phyloP scores from a whole-genome alignment of 768 basidiomycete species.

The Leccinum arenicola region DNA sequence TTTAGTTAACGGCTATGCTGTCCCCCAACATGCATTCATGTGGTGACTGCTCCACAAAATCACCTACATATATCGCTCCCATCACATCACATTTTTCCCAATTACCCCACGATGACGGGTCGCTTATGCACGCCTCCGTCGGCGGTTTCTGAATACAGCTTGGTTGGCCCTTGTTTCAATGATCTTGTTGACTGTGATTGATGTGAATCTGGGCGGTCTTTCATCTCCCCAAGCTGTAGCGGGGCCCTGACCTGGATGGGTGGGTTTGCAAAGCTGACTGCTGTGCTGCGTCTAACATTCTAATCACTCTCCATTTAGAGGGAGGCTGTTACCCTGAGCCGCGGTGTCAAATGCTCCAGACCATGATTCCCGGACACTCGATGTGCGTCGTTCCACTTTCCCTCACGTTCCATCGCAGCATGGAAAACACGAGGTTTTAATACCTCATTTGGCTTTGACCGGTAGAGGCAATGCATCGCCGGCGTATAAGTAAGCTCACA shows the following conservation, averaged over 20 bases:
- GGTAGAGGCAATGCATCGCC: slow-evolving; percentile 29
- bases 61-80: slow-evolving; percentile 8
- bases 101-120: slow-evolving; percentile 24
- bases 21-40: slow-evolving; percentile 8
- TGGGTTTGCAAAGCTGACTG: slow-evolving; percentile 19
- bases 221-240: slow-evolving; percentile 22
- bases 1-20: slow-evolving; percentile 8
- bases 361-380: slow-evolving; percentile 30
- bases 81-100: slow-evolving; percentile 2
- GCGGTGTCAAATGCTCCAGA: slow-evolving; percentile 31
- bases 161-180: slow-evolving; percentile 5
- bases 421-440: slow-evolving; percentile 35
- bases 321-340: slow-evolving; percentile 33
- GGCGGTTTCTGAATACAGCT: neutral
- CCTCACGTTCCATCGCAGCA: slow-evolving; percentile 31
- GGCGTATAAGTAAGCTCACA: slow-evolving; percentile 29
- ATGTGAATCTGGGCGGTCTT: slow-evolving; percentile 7
- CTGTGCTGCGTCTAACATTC: slow-evolving; percentile 31
- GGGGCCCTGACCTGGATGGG: slow-evolving; percentile 8
- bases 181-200: slow-evolving; percentile 5
- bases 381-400: slow-evolving; percentile 22
- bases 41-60: slow-evolving; percentile 19
- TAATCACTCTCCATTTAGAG: slow-evolving; percentile 29
- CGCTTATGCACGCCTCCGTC: slow-evolving; percentile 1
- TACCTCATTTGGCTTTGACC: slow-evolving; percentile 21